Evolutionary conservation across 352 stramenopile species (phyloP).

Genomic region (Phytophthora multivora): DNA sequence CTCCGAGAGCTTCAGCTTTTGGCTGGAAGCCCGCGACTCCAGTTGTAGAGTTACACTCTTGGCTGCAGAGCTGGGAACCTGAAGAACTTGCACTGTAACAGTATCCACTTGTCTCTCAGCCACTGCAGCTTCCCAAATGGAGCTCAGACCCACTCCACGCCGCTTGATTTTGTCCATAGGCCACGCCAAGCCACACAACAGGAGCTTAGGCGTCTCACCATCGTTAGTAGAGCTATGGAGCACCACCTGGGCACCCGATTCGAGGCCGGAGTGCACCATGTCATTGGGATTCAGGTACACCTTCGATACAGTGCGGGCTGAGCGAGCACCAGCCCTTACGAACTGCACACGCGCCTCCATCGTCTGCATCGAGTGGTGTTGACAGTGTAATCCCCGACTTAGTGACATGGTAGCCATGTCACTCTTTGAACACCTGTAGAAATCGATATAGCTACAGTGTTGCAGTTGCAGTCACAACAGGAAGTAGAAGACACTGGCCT

Average conservation of each 20-base stretch:
- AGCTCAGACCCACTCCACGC: conserved; percentile 61
- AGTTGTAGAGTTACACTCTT: conserved; percentile 41
- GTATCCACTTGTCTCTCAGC: conserved; percentile 20
- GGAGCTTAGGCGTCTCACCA: conserved; percentile 18
- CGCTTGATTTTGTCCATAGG: conserved; percentile 79
- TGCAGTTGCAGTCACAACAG: conserved; percentile 16
- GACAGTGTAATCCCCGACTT: conserved; percentile 15
- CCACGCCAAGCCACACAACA: conserved; percentile 72
- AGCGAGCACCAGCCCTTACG: conserved; percentile 58
- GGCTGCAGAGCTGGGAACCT: conserved; percentile 19
- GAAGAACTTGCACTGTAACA: conserved; percentile 35
- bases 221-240: conserved; percentile 20
- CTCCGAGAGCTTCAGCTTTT: conserved; percentile 43
- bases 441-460: conserved; percentile 9
- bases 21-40: conserved; percentile 35
- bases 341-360: conserved; percentile 60
- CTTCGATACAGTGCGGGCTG: conserved; percentile 62
- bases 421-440: conserved; percentile 20
- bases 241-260: conserved; percentile 45
- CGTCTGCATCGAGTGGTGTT: conserved; percentile 16
- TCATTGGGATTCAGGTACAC: conserved; percentile 70
- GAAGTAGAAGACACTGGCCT: conserved; percentile 17
- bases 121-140: conserved; percentile 70
- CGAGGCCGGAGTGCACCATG: conserved; percentile 45
- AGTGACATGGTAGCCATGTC: conserved; percentile 17